Conservation (phyloP, 805 yeast genomes). For the Saccharomycopsis sp. region DNA sequence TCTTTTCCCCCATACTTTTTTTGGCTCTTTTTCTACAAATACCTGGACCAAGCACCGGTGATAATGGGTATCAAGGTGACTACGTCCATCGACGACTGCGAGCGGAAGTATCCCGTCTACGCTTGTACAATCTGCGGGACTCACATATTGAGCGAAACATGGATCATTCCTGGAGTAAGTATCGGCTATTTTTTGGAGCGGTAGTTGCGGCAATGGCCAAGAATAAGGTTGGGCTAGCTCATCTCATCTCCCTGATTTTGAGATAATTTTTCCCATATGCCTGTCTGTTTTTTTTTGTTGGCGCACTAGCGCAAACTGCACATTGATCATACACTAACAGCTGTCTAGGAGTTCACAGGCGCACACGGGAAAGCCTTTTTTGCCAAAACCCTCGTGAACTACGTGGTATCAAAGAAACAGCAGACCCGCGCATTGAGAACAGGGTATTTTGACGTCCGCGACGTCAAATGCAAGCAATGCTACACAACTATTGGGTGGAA, state of each 20-base stretch:
- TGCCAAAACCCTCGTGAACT: constrained; percentile 10
- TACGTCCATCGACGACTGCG: constrained; percentile 15
- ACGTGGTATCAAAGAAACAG: constrained; percentile 17
- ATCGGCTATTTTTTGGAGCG: neutral
- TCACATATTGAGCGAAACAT: constrained; percentile 15
- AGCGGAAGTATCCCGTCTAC: constrained; percentile 9
- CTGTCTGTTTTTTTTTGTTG: neutral
- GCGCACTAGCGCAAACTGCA: neutral
- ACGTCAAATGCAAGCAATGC: constrained; percentile 51
- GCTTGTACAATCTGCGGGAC: constrained; percentile 13
- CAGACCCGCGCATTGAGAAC: constrained; percentile 48
- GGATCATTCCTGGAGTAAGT: constrained; percentile 21
- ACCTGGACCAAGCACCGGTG: neutral
- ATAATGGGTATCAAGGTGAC: constrained; percentile 18
- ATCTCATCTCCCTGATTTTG: neutral
- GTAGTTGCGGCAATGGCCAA: neutral
- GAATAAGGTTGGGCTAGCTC: neutral
- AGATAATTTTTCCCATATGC: neutral
- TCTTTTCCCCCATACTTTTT: neutral
- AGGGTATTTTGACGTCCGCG: constrained; percentile 51
- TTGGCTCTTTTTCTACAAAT: neutral
- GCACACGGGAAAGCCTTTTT: constrained; percentile 18
- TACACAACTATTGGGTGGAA: constrained; percentile 54
- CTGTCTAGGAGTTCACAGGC: constrained; percentile 14
- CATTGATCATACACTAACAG: neutral